Evolutionary conservation across 768 basidiomycete genomes (phyloP), one percentile per base, ranked within the genome.

Genomic region (Pisolithus orientalis): DNA sequence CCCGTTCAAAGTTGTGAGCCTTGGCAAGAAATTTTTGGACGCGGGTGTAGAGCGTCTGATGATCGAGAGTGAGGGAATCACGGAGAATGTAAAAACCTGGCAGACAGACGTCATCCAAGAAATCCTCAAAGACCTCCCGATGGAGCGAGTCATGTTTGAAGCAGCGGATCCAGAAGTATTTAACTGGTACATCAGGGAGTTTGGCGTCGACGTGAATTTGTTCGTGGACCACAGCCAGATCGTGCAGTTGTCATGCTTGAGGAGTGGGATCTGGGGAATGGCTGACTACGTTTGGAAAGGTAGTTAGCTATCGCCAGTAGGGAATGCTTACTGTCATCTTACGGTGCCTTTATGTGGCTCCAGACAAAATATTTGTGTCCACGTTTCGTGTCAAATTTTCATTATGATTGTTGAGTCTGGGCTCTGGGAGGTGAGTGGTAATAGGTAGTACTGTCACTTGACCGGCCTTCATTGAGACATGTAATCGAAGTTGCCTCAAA

Each of bases 1-100:
- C 13, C 44, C 44, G 28, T 44, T 44, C 27, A 44, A 74, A 69
- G 24, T 75, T 24, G 69, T 76, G 40, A 70, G 72, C 54, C 63
- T 72, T 17, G 73, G 70, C 21, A 70, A 70, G 13, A 64, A 57
- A 6, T 72, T 76, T 50, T 50, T 76, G 5, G 64, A 76, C n/a
- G 72, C 71, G 1, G 73, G 72, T 5, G 71, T 73, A 9, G 57
- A 76, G 63, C 73, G 73, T 64, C 69, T 75, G 43, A 72, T 74
- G 74, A 77, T 75, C 45, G 74, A 77, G 56, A 73, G 71, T 51
- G 75, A 74, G 52, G 72, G 74, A 11, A 75, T 76, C 57, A 75
- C 74, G 1, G 75, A 76, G 58, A 76, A 76, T 59, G 74, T 76
- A 28, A 59, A 63, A 39, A 57, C 52, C 14, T 74, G 70, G 72